Percentiles rank a stretch among this genome's conserved stretches.
These are phyloP conservation scores for Tylopilus subfusipes DNA, from an alignment of 768 basidiomycete species.

Conservation along the genomic window DNA sequence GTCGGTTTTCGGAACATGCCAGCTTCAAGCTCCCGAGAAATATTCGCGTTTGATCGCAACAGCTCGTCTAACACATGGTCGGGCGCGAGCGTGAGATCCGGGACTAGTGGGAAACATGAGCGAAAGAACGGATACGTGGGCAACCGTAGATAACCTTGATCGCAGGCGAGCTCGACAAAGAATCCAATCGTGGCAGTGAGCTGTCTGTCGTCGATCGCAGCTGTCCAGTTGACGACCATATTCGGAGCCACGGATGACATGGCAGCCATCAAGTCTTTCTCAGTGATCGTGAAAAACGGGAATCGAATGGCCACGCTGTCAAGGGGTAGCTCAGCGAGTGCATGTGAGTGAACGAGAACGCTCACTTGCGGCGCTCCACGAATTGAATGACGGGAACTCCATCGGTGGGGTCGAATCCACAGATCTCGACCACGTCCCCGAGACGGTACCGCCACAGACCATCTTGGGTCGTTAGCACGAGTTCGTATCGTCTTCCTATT, in stretches of 20 bases:
- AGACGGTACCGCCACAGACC: constrained; percentile 23
- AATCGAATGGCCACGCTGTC: background rate
- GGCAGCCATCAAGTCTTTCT: constrained; percentile 8
- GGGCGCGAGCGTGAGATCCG: too few species aligned
- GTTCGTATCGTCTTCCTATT: constrained; percentile 14
- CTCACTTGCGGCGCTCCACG: constrained; percentile 13
- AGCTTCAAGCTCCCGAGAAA: too few species aligned
- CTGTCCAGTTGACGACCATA: constrained; percentile 13
- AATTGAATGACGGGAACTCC: constrained; percentile 19
- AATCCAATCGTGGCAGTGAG: constrained; percentile 13
- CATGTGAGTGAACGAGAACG: background rate
- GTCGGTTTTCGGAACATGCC: too few species aligned
- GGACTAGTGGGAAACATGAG: too few species aligned
- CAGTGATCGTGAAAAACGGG: constrained; percentile 4
- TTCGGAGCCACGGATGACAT: background rate
- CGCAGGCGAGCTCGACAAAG: constrained; percentile 13
- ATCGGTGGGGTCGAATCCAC: constrained; percentile 17
- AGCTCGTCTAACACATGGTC: too few species aligned
- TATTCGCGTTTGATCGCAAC: too few species aligned
- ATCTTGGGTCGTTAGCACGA: constrained; percentile 14
- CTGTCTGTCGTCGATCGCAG: constrained; percentile 1
- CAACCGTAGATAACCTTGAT: background rate
- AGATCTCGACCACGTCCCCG: constrained; percentile 19
- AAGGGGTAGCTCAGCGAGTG: background rate
- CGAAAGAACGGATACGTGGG: background rate